phyloP scores from a whole-genome alignment of 805 yeast genomes.

The Yamadazyma takamatsuzukensis region DNA sequence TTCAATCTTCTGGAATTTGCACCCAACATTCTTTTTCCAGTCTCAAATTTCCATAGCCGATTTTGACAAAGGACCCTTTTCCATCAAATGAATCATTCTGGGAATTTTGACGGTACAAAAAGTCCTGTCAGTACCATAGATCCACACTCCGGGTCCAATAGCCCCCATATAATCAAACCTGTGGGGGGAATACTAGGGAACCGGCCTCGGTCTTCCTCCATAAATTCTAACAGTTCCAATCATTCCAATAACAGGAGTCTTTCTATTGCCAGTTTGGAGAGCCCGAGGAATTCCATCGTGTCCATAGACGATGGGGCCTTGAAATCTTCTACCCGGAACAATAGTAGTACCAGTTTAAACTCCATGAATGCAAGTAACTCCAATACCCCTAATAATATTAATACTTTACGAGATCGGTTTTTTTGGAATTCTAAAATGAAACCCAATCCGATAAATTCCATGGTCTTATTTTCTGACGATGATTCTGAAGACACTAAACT shows the following conservation, averaged over 20 bases:
- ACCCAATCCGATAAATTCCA: constrained; percentile 5
- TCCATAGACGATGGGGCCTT: constrained; percentile 32
- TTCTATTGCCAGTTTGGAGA: constrained; percentile 35
- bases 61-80: too few relatives aligned
- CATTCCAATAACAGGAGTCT: constrained; percentile 27
- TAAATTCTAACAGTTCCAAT: constrained; percentile 27
- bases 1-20: too few relatives aligned
- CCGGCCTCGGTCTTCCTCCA: constrained; percentile 31
- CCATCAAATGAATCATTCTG: too few relatives aligned
- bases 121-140: constrained; percentile 13
- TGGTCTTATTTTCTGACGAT: constrained; percentile 32
- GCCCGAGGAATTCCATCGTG: constrained; percentile 39
- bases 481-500: constrained; percentile 34
- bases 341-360: constrained; percentile 24
- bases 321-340: constrained; percentile 28
- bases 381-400: constrained; percentile 1
- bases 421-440: constrained; percentile 5
- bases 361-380: constrained; percentile 8
- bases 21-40: too few relatives aligned
- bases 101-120: too few relatives aligned
- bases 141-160: constrained; percentile 6
- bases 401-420: constrained; percentile 1
- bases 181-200: background rate
- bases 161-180: constrained; percentile 6
- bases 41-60: too few relatives aligned